Percentiles rank a stretch among this genome's conserved stretches.
phyloP scores from a whole-genome alignment of 495 filamentous ascomycete genomes.

The Hypoxylon trugodes region DNA sequence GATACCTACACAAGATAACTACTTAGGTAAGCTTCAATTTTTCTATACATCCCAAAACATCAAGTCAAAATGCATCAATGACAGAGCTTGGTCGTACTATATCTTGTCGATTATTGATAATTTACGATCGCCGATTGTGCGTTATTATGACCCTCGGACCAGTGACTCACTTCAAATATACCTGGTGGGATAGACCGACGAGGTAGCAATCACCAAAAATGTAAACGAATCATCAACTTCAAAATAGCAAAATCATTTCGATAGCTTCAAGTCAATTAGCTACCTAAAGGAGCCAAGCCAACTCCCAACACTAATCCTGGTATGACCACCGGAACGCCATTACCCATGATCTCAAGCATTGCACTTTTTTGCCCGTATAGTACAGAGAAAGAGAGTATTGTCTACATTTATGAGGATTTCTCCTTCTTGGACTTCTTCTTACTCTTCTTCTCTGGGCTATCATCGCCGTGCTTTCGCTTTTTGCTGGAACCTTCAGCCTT shows the following conservation, averaged over 20 bases:
- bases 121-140: too few relatives aligned
- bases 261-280: slow-evolving; percentile 22
- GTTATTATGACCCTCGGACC: too few relatives aligned
- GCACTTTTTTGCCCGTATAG: slow-evolving; percentile 39
- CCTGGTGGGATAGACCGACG: too few relatives aligned
- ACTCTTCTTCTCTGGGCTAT: slow-evolving; percentile 55
- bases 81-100: too few relatives aligned
- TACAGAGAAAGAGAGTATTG: slow-evolving; percentile 41
- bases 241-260: slow-evolving; percentile 20
- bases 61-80: too few relatives aligned
- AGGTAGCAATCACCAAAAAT: not conserved
- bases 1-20: too few relatives aligned
- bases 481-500: slow-evolving; percentile 37
- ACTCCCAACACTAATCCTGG: slow-evolving; percentile 44
- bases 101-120: too few relatives aligned
- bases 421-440: slow-evolving; percentile 57
- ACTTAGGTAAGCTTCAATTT: too few relatives aligned
- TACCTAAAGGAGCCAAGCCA: slow-evolving; percentile 37
- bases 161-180: too few relatives aligned
- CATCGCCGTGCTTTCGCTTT: slow-evolving; percentile 47
- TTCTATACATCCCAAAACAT: too few relatives aligned
- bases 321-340: slow-evolving; percentile 48
- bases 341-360: slow-evolving; percentile 37
- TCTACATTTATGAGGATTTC: slow-evolving; percentile 38
- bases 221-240: not conserved